Evolutionary conservation across 768 basidiomycete species (phyloP).

Genomic region (Hydnum rufescens): DNA sequence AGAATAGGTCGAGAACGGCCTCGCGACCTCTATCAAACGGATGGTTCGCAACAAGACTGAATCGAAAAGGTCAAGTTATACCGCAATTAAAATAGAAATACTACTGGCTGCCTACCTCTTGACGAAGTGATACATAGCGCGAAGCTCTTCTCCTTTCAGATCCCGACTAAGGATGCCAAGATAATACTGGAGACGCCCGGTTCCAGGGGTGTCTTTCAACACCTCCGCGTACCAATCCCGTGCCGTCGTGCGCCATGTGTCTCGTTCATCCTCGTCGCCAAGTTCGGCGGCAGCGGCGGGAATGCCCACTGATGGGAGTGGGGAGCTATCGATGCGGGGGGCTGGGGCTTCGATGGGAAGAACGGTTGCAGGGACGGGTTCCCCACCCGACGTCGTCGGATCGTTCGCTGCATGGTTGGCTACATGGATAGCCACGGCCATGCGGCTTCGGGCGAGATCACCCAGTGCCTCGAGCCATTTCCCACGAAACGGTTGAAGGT

Average conservation of each 20-base stretch:
- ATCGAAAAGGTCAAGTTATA: slow-evolving; percentile 2
- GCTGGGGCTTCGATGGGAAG: slow-evolving; percentile 22
- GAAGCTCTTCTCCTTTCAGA: slow-evolving; percentile 58
- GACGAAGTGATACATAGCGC: slow-evolving; percentile 80
- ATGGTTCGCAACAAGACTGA: slow-evolving; percentile 78
- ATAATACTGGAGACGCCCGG: slow-evolving; percentile 87
- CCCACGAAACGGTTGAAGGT: slow-evolving; percentile 44
- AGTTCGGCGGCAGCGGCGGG: slow-evolving; percentile 60
- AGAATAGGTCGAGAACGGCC: slow-evolving; percentile 79
- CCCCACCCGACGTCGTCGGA: slow-evolving; percentile 24
- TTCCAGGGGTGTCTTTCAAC: slow-evolving; percentile 76
- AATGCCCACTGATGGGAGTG: slow-evolving; percentile 62
- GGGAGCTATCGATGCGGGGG: slow-evolving; percentile 42
- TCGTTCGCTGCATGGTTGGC: slow-evolving; percentile 27
- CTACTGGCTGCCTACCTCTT: slow-evolving; percentile 47
- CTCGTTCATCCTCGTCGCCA: slow-evolving; percentile 63
- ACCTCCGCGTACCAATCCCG: slow-evolving; percentile 86
- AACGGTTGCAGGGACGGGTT: neutral
- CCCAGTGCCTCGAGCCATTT: slow-evolving; percentile 96
- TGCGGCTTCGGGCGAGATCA: slow-evolving; percentile 84
- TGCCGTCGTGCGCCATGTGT: slow-evolving; percentile 77
- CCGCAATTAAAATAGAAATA: slow-evolving; percentile 5
- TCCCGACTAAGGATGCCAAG: slow-evolving; percentile 75
- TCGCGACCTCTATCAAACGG: slow-evolving; percentile 79
- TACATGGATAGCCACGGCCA: slow-evolving; percentile 64